phyloP scores from a whole-genome alignment of 139 green algal species.

The Micromonas pusilla region DNA sequence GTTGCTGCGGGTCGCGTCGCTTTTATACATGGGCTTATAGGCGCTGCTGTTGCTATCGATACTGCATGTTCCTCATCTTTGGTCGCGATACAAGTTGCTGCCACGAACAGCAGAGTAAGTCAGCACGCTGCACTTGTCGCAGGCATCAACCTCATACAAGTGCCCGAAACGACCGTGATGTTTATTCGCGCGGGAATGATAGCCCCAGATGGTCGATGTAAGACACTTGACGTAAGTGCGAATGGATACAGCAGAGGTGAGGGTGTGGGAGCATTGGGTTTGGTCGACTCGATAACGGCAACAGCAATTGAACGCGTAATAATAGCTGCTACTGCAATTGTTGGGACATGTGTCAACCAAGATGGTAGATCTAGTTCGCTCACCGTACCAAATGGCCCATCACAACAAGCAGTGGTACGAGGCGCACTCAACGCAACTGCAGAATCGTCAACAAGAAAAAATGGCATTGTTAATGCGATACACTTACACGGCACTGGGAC shows the following conservation, averaged over 20 bases:
- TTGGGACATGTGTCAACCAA: slow-evolving; percentile 70
- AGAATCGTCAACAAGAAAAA: background rate
- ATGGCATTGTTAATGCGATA: background rate
- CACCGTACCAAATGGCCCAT: slow-evolving; percentile 77
- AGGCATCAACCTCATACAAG: slow-evolving; percentile 62
- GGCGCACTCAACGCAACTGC: slow-evolving; percentile 38
- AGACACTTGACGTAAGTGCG: slow-evolving; percentile 57
- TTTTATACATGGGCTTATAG: slow-evolving; percentile 45
- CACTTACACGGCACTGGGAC: slow-evolving; percentile 62
- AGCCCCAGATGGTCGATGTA: slow-evolving; percentile 66
- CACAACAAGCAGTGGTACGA: slow-evolving; percentile 68
- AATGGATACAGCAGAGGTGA: slow-evolving; percentile 67
- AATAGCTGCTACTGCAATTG: slow-evolving; percentile 33
- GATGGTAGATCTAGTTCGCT: slow-evolving; percentile 75
- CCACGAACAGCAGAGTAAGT: slow-evolving; percentile 6
- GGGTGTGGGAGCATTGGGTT: background rate
- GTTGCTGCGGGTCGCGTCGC: slow-evolving; percentile 50
- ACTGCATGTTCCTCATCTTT: slow-evolving; percentile 73
- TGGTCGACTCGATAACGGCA: background rate
- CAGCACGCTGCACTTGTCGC: slow-evolving; percentile 39
- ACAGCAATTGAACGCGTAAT: slow-evolving; percentile 27
- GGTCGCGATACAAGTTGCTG: slow-evolving; percentile 31
- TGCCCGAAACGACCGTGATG: slow-evolving; percentile 41
- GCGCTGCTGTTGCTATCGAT: slow-evolving; percentile 45
- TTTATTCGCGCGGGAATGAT: slow-evolving; percentile 58